Evolutionary conservation across 2,329 filamentous ascomycete species (phyloP).

Genomic region (Penicillium thymicola): DNA sequence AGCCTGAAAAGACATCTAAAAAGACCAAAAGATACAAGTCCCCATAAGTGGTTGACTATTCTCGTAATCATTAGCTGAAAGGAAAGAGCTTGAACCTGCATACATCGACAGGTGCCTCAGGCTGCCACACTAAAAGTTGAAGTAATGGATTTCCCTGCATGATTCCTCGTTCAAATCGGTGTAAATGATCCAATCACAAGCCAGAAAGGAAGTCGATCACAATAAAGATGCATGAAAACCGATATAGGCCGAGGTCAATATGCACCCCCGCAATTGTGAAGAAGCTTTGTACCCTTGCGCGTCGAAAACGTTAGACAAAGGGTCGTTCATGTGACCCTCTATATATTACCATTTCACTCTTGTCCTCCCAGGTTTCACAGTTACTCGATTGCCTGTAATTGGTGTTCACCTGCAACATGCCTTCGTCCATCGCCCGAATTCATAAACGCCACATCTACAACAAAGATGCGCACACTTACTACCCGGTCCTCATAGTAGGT

Average conservation of each 20-base stretch:
- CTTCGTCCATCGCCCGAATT: constrained; percentile 34
- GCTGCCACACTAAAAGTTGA: neutral
- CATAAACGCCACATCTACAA: constrained; percentile 40
- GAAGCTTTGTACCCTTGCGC: neutral
- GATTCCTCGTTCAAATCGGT: neutral
- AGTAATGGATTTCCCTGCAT: neutral
- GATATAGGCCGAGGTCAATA: constrained; percentile 9
- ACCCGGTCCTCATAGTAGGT: constrained; percentile 57
- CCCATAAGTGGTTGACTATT: too few species aligned
- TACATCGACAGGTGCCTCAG: neutral
- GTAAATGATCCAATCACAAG: neutral
- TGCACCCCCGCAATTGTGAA: constrained; percentile 3
- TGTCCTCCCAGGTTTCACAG: neutral
- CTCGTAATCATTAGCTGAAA: too few species aligned
- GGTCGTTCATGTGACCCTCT: neutral
- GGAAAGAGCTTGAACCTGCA: too few species aligned
- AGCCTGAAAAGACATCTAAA: too few species aligned
- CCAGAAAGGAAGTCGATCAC: neutral
- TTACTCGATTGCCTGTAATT: neutral
- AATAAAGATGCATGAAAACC: neutral
- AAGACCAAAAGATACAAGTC: too few species aligned
- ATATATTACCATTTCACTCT: neutral
- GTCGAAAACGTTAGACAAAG: neutral
- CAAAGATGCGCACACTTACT: constrained; percentile 43
- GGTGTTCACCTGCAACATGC: constrained; percentile 17